These are phyloP conservation scores for Debaryomycetaceae sp. DNA, from an alignment of 1,139 yeast genomes.

Conservation along the genomic window DNA sequence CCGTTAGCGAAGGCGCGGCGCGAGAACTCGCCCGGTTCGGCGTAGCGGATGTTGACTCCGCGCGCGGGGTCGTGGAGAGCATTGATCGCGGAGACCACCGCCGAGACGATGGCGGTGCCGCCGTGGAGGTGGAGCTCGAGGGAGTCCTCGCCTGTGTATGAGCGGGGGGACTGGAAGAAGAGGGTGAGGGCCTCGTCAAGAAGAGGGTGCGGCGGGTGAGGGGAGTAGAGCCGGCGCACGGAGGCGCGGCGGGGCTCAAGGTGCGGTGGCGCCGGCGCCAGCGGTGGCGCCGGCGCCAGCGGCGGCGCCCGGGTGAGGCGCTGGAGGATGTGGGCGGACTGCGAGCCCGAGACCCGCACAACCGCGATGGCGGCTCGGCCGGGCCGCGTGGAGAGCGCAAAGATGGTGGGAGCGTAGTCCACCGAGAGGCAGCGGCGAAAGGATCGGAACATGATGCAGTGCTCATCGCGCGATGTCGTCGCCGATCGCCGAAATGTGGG, in stretches of 20 bases:
- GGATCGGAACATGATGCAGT: too few relatives aligned
- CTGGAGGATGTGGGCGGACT: constrained; percentile 41
- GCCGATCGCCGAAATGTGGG: too few relatives aligned
- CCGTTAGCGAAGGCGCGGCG: constrained; percentile 75
- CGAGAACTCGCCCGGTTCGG: constrained; percentile 93
- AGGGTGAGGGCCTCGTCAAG: constrained; percentile 76
- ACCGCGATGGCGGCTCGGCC: constrained; percentile 87
- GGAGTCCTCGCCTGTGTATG: constrained; percentile 91
- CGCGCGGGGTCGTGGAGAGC: constrained; percentile 39
- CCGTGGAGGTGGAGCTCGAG: constrained; percentile 91
- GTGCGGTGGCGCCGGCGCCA: constrained; percentile 36
- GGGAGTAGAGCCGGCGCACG: constrained; percentile 49
- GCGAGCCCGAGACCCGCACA: constrained; percentile 75
- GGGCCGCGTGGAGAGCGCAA: constrained; percentile 82
- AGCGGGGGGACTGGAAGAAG: constrained; percentile 68
- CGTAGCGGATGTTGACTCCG: constrained; percentile 59
- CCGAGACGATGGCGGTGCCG: constrained; percentile 76
- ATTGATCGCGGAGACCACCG: constrained; percentile 64
- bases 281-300: constrained; percentile 30
- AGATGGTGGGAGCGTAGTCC: constrained; percentile 57
- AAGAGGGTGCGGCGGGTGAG: constrained; percentile 28
- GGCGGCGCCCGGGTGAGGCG: constrained; percentile 38
- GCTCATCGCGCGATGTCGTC: too few relatives aligned
- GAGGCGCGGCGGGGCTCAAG: constrained; percentile 56
- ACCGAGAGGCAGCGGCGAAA: too few relatives aligned